Base-by-base conservation (phyloP, 2,329 filamentous ascomycete species). In the Fusarium sp. region DNA sequence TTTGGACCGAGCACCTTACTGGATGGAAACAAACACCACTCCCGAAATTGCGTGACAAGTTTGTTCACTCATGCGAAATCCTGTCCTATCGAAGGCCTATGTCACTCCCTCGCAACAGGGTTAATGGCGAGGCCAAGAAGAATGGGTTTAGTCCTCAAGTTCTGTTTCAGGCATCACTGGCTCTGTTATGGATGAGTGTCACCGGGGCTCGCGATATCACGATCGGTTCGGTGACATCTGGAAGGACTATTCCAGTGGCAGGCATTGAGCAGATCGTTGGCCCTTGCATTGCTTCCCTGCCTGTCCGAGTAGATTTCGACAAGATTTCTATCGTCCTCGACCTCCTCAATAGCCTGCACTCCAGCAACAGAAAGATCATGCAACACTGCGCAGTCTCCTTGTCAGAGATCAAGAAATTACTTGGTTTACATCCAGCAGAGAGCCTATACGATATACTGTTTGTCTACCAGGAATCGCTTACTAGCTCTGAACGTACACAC, bases 211-310 rank as follows among this genome's bases (percentile, higher is more conserved):
- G 84, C 1, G 93, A 97, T 75, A 81, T 94, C 3, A 83, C 90
- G 1, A 86, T 97, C 41, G 94, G 94, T 1, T 91, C 89, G 3
- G 92, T 97, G 6, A 91, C 92, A 14, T 97, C 94, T 12, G 94
- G 94, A 3, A 86, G 94, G 57, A 93, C 91, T 3, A 78, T 94
- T n/a, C 87, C 92, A 0, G 77, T 97, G 4, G 76, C 84, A 6
- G 87, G 85, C 0, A 88, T 97, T 34, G 93, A 97, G 67, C 82
- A 86, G 3, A 86, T 94, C 6, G 83, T 95, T 58, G 94, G 94
- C 0, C 94, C 94, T 12, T 96, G 92, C 72, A 89, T 98, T 52
- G 84, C 90, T 2, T 91, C 92, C 0, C 79, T 96, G 9, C 94
- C 94, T 3, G 81, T 93, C 3, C 85, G 93, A n/a, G 79, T 90